Conservation (phyloP, 768 basidiomycete genomes). For the Tulasnella sp. region DNA sequence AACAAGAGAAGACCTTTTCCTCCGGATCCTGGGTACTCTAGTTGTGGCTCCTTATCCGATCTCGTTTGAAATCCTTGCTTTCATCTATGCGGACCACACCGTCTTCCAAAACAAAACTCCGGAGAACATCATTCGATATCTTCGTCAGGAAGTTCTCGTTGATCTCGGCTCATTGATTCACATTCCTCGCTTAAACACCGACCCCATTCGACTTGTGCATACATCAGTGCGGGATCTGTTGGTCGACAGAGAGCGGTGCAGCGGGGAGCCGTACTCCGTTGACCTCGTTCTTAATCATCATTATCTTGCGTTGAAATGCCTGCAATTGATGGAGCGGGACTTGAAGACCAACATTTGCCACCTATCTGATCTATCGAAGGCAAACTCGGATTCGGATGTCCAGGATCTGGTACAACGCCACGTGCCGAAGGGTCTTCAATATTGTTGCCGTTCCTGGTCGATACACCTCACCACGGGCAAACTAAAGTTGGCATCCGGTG, state of each 20-base stretch:
- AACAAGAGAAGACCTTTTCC: neutral
- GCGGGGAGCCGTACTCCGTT: neutral
- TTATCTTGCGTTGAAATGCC: neutral
- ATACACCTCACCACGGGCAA: neutral
- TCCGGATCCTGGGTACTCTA: neutral
- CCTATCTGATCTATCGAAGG: neutral
- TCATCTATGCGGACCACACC: neutral
- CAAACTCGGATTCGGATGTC: neutral
- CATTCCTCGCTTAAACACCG: neutral
- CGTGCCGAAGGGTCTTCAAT: neutral
- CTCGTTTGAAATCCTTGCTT: neutral
- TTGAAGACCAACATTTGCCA: neutral
- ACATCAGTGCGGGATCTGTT: neutral
- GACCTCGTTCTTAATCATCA: neutral
- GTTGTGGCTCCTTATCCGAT: neutral
- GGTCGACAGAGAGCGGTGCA: neutral
- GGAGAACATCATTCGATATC: neutral
- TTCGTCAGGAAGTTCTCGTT: neutral
- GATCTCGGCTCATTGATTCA: neutral
- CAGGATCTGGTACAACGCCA: neutral
- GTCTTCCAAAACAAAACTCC: no score
- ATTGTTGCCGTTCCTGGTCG: neutral
- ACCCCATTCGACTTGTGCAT: neutral
- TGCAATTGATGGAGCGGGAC: neutral
- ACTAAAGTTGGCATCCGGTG: neutral